Evolutionary conservation across 768 basidiomycete species (phyloP).

Genomic region (Tylopilus intermedius): DNA sequence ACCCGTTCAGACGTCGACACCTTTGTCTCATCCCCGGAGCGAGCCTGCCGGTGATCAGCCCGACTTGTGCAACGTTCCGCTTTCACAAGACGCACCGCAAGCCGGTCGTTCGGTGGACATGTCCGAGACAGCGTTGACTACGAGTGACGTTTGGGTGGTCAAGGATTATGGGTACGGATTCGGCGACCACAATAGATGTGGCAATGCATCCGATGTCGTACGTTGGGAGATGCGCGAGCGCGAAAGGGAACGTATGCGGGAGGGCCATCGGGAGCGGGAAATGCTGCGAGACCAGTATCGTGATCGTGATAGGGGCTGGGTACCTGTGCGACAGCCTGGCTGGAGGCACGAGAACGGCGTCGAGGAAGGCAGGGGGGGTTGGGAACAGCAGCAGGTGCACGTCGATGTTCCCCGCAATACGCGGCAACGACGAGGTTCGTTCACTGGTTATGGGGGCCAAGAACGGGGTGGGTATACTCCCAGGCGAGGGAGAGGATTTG

Average conservation of each 20-base stretch:
- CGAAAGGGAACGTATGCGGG: constrained; percentile 17
- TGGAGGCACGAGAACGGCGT: constrained; percentile 25
- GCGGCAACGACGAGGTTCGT: constrained; percentile 33
- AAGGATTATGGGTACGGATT: constrained; percentile 64
- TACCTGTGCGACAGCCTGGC: constrained; percentile 12
- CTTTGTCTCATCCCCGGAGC: neutral
- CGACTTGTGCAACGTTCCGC: neutral
- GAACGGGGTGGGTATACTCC: constrained; percentile 29
- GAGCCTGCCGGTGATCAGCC: neutral
- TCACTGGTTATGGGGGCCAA: constrained; percentile 27
- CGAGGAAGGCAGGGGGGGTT: constrained; percentile 20
- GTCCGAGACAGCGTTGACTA: constrained; percentile 14
- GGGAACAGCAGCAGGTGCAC: constrained; percentile 21
- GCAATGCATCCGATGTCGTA: constrained; percentile 28
- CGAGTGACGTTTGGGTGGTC: constrained; percentile 46
- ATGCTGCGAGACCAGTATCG: constrained; percentile 10
- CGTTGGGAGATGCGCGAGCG: constrained; percentile 30
- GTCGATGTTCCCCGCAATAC: constrained; percentile 14
- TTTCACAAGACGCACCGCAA: neutral
- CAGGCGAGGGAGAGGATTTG: constrained; percentile 35
- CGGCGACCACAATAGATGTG: constrained; percentile 40
- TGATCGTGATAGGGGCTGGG: constrained; percentile 20
- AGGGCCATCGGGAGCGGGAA: constrained; percentile 13
- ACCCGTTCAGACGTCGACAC: neutral
- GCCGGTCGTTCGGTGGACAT: constrained; percentile 5